Evolutionary conservation across 371 early-diverging fungal genomes (phyloP), one percentile per base, ranked within the genome.

Genomic region (Amoeboaphelidium protococcarum): DNA sequence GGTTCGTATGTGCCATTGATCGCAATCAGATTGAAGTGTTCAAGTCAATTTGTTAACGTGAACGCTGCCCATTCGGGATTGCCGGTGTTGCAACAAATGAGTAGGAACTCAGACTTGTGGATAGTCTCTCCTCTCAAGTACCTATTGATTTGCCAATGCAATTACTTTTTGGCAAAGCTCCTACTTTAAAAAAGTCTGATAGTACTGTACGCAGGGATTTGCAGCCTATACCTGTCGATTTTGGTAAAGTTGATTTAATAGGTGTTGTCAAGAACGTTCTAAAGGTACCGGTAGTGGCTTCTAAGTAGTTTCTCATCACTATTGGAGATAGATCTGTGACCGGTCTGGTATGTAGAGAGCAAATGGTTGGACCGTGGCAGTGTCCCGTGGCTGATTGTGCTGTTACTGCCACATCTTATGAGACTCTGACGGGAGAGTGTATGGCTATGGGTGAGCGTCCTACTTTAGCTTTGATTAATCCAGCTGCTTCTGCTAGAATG

Each of bases 371-470:
- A 2, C 86, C 88, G 1, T 90, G 89, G 88, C 91, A 92, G 61
- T 72, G 84, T 16, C 92, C 95, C 41, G 89, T 94, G 22, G 82
- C 92, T 24, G 90, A 94, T 59, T 90, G 87, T 6, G 78, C 85
- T 1, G 86, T 94, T 3, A 81, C 80, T 3, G 69, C 72, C 3
- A 74, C 87, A 2, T 70, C 76, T 21, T 69, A 76, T 52, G 73
- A 74, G 37, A 57, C 66, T 13, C 45, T 41, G 27, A 72, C 74
- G 0, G 95, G 91, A 55, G 85, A 90, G 61, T 88, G 89, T 19
- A 90, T 91, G 89, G 83, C 92, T 2, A 78, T 88, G 79, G 95
- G 95, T 47, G 95, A 94, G 59, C 78, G 88, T 46, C 78, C 89
- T 0, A 74, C 86, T 21, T 52, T 87, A 44, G 88, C 92, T 1